Percentiles rank a stretch among this genome's conserved stretches.
phyloP scores from a whole-genome alignment of 129 eudicot genomes.

The Tagetes erecta region DNA sequence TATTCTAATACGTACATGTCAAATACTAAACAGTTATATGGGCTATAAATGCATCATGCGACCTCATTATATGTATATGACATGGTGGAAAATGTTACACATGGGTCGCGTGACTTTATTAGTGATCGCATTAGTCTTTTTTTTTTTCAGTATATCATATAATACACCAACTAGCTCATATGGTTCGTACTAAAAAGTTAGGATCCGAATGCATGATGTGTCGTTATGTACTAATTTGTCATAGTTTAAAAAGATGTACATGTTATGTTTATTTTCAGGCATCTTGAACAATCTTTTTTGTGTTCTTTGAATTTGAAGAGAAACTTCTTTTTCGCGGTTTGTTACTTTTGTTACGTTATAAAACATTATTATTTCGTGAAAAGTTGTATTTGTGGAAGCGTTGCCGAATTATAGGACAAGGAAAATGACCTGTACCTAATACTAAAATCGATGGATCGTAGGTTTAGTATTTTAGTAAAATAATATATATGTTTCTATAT shows the following conservation, averaged over 20 bases:
- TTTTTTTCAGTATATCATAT: too few relatives aligned
- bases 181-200: too few relatives aligned
- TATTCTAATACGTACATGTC: not conserved
- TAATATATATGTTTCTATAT: not conserved
- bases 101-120: too few relatives aligned
- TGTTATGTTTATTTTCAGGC: not conserved
- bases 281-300: not conserved
- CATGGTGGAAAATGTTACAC: too few relatives aligned
- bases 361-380: not conserved
- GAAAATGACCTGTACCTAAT: constrained; percentile 16
- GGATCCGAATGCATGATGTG: too few relatives aligned
- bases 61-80: too few relatives aligned
- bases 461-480: not conserved
- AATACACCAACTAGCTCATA: too few relatives aligned
- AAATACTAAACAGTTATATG: too few relatives aligned
- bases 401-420: constrained; percentile 21
- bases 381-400: constrained; percentile 13
- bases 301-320: not conserved
- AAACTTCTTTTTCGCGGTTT: not conserved
- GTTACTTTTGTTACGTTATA: not conserved
- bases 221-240: not conserved
- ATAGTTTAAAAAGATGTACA: not conserved
- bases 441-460: not conserved
- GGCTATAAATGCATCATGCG: too few relatives aligned
- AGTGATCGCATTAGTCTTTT: too few relatives aligned